A percentile compares a stretch with the other conserved stretches of the same genome.
phyloP scores from a whole-genome alignment of 1,284 basidiomycete species.

The Puccinia polysora region DNA sequence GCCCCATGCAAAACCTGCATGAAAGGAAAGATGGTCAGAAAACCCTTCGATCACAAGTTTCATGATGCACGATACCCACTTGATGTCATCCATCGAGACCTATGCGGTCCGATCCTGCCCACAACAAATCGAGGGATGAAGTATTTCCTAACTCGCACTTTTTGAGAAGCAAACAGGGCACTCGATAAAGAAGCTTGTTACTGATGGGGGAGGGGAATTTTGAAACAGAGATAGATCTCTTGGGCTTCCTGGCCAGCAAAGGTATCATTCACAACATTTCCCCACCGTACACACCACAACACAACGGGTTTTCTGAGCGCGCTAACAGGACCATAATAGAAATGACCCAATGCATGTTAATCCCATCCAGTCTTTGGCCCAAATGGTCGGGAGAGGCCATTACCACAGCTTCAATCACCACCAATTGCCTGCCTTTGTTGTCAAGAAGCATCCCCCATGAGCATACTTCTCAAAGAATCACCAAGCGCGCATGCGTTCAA shows the following conservation, averaged over 20 bases:
- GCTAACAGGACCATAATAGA: background rate
- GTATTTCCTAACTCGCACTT: too few relatives aligned
- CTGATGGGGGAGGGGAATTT: slow-evolving; percentile 22
- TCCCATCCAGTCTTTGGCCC: background rate
- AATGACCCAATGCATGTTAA: background rate
- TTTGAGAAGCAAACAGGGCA: too few relatives aligned
- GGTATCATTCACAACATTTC: background rate
- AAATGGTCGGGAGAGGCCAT: background rate
- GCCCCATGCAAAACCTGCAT: too few relatives aligned
- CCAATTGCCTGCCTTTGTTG: background rate
- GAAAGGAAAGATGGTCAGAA: too few relatives aligned
- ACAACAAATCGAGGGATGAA: too few relatives aligned
- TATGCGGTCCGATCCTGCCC: too few relatives aligned
- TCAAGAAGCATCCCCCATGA: background rate
- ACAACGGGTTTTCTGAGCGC: slow-evolving; percentile 4
- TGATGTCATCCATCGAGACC: too few relatives aligned
- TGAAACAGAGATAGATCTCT: background rate
- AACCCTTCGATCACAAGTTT: too few relatives aligned
- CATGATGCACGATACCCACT: too few relatives aligned
- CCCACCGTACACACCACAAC: slow-evolving; percentile 13
- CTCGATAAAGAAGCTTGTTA: slow-evolving; percentile 3
- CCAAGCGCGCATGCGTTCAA: background rate
- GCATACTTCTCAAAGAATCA: background rate
- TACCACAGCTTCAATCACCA: too few relatives aligned
- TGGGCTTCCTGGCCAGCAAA: background rate